Conservation (phyloP, 2,329 filamentous ascomycete genomes). For the Clonostachys solani region DNA sequence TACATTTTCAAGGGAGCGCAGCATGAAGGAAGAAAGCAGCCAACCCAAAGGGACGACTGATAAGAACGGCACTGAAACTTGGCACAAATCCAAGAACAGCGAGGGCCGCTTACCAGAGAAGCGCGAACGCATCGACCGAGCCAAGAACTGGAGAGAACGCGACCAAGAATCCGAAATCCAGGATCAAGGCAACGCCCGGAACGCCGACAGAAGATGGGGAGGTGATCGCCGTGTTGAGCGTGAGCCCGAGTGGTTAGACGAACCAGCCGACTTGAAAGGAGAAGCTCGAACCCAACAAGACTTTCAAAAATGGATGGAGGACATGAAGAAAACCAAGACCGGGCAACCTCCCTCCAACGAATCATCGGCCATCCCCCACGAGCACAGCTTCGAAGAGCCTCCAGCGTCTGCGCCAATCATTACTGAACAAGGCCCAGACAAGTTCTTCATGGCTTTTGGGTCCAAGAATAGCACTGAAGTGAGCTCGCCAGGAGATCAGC, state of each 20-base stretch:
- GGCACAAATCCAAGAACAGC: conserved; percentile 59
- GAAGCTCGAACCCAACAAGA: conserved; percentile 81
- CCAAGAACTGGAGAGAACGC: conserved; percentile 58
- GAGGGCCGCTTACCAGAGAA: conserved; percentile 23
- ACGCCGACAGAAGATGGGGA: conserved; percentile 45
- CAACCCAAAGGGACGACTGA: no score
- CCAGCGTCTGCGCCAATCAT: conserved; percentile 45
- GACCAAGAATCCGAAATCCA: conserved; percentile 31
- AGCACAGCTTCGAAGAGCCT: conserved; percentile 26
- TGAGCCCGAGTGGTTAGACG: conserved; percentile 89
- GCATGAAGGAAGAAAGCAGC: conserved; percentile 51
- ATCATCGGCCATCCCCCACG: conserved; percentile 22
- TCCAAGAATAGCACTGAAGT: conserved; percentile 35
- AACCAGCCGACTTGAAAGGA: conserved; percentile 63
- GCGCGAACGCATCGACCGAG: conserved; percentile 53
- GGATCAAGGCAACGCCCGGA: conserved; percentile 35
- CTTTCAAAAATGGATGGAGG: conserved; percentile 91
- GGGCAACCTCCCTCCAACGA: conserved; percentile 23
- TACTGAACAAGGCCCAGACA: conserved; percentile 66
- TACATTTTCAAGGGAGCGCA: conserved; percentile 30
- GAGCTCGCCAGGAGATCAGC: conserved; percentile 46
- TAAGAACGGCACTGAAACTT: conserved; percentile 68
- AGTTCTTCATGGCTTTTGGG: conserved; percentile 65
- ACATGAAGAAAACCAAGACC: conserved; percentile 69
- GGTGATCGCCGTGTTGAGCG: conserved; percentile 63